These are phyloP conservation scores for Quercus mongolica DNA, from an alignment of 306 rosid genomes.

Conservation along the genomic window DNA sequence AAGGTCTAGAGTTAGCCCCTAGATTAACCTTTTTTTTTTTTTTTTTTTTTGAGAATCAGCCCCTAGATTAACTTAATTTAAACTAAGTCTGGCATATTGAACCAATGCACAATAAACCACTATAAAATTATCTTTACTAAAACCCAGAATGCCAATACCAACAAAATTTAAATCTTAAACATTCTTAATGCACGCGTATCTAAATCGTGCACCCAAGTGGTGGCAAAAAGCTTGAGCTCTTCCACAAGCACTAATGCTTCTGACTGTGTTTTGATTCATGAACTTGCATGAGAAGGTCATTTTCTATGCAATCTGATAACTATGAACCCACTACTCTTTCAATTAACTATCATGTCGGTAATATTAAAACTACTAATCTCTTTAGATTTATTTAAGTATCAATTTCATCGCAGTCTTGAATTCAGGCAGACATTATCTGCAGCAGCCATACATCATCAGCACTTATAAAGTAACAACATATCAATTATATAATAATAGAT, in stretches of 20 bases:
- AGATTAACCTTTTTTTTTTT: too few relatives aligned
- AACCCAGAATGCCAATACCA: background rate
- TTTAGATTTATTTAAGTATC: background rate
- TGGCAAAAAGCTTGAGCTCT: background rate
- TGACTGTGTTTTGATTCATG: constrained; percentile 5
- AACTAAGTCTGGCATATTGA: too few relatives aligned
- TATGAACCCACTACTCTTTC: constrained; percentile 7
- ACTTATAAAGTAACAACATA: background rate
- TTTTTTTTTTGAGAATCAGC: too few relatives aligned
- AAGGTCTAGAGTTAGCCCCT: too few relatives aligned
- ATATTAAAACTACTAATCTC: background rate
- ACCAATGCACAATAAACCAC: too few relatives aligned
- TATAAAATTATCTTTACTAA: too few relatives aligned
- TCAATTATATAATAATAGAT: background rate
- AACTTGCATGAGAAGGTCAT: background rate
- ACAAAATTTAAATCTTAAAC: background rate
- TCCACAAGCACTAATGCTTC: background rate
- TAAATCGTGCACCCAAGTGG: background rate
- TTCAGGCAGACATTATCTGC: background rate
- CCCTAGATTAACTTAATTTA: too few relatives aligned
- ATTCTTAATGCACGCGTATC: background rate
- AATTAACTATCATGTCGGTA: background rate
- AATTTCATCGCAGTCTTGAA: background rate
- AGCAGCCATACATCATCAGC: background rate
- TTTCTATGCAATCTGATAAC: constrained; percentile 6